Evolutionary conservation across 108 stramenopile species (phyloP).

Genomic region (Fragilariopsis cylindrus): DNA sequence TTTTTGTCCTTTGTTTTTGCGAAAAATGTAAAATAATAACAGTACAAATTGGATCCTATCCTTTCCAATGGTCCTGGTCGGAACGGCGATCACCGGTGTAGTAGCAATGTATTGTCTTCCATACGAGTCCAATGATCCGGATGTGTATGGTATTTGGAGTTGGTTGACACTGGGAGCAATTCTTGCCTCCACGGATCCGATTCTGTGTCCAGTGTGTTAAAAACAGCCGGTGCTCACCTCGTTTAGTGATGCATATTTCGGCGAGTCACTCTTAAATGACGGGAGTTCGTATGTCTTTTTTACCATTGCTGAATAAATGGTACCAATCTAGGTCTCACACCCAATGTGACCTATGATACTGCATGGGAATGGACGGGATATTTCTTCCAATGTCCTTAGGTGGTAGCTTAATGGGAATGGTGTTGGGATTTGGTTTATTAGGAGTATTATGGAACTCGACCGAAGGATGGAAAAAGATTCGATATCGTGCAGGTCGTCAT

Average conservation of each 20-base stretch:
- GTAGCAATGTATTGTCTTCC: conserved; percentile 38
- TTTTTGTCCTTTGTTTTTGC: too few species aligned
- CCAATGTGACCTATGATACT: conserved; percentile 1
- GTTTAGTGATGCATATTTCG: conserved; percentile 36
- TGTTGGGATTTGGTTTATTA: conserved; percentile 39
- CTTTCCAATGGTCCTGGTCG: conserved; percentile 59
- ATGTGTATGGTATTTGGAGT: not conserved
- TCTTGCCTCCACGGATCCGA: conserved; percentile 88
- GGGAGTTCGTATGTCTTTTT: conserved; percentile 86
- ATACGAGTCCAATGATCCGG: conserved; percentile 30
- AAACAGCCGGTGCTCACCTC: conserved; percentile 24
- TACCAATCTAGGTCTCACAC: conserved; percentile 31
- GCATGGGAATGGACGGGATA: conserved; percentile 44
- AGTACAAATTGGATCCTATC: conserved; percentile 42
- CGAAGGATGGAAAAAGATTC: conserved; percentile 44
- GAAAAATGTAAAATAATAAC: not conserved
- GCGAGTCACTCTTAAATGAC: conserved; percentile 45
- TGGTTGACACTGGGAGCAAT: conserved; percentile 70
- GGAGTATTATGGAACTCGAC: conserved; percentile 30
- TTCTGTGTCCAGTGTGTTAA: conserved; percentile 66
- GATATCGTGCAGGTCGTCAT: conserved; percentile 63
- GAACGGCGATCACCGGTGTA: conserved; percentile 38
- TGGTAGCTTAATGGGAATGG: conserved; percentile 51
- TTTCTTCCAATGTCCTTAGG: conserved; percentile 65
- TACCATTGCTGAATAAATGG: conserved; percentile 32